These are phyloP conservation scores for Salix exigua DNA, from an alignment of 345 rosid genomes.

Conservation along the genomic window DNA sequence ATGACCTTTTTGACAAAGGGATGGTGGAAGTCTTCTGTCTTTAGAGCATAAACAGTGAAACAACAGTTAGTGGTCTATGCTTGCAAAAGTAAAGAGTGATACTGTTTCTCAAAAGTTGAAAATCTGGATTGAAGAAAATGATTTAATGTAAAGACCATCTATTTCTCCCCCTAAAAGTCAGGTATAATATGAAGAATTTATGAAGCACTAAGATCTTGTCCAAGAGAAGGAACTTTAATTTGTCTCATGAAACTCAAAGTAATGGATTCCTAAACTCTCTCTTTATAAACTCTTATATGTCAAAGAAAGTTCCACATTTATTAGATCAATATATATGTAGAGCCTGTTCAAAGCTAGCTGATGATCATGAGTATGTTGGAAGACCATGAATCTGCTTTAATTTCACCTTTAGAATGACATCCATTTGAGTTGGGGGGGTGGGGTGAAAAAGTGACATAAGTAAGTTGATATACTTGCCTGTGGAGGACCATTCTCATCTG, in stretches of 20 bases:
- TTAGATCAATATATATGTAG: no score
- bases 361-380: slow-evolving; percentile 14
- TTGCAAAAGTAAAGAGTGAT: slow-evolving; percentile 14
- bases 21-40: slow-evolving; percentile 22
- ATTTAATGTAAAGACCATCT: not conserved
- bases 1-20: slow-evolving; percentile 36
- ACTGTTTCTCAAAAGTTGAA: slow-evolving; percentile 3
- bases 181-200: slow-evolving; percentile 6
- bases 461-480: slow-evolving; percentile 52
- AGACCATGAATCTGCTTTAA: slow-evolving; percentile 7
- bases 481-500: slow-evolving; percentile 89
- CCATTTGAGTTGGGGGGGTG: not conserved
- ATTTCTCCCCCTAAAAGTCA: slow-evolving; percentile 2
- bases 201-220: slow-evolving; percentile 15
- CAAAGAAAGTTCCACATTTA: no score
- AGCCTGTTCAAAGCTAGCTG: slow-evolving; percentile 12
- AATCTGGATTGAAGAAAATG: not conserved
- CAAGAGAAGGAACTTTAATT: not conserved
- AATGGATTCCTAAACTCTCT: slow-evolving; percentile 20
- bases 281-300: no score
- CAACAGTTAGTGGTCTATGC: slow-evolving; percentile 9
- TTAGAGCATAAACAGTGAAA: slow-evolving; percentile 4
- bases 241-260: slow-evolving; percentile 8
- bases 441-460: not conserved
- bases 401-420: slow-evolving; percentile 10